Base-by-base conservation (phyloP, 495 filamentous ascomycete genomes). In the Penicillium mononematosum region DNA sequence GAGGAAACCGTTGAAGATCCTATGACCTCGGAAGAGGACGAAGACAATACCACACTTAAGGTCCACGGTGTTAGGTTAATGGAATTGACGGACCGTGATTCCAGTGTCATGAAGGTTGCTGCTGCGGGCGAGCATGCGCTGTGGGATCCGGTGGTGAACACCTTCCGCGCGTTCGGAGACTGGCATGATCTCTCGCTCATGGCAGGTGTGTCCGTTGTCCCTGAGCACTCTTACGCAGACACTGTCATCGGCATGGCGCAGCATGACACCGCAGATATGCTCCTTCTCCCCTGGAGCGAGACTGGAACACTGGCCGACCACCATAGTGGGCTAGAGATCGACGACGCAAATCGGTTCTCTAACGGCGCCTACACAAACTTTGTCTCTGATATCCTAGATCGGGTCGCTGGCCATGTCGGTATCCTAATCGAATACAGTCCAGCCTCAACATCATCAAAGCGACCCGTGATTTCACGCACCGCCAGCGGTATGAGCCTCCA, bases 101-200 rank as follows among this genome's bases (percentile, higher is more conserved):
- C 94, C 7, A 89, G 92, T 19, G 92, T 96, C 52, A 98, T 98
- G 94, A 88, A 91, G 63, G 90, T 96, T 6, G 86, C 90, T 0
- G 90, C 94, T 57, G 77, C 85, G 41, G 90, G 92, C 10, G 90
- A 92, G 19, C 85, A 88, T 59, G 83, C 84, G 11, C 74, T 85
- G 5, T 83, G 83, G 72, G 94, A 98, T 62, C 91, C 94, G 5
- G 90, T 97, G 0, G 83, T 97, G 27, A 96, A 96, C 66, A 89
- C 90, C 10, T 96, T 97, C 78, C 82, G 88, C 20, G 90, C 91
- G 0, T 91, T 98, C 65, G 89, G 90, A 24, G 86, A 88, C 60
- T 82, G 96, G 49, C 85, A 95, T 62, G 88, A 94, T 59, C 80
- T 98, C 3, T 85, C 91, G 0, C 86, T 94, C 36, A 90, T 91